A percentile compares a stretch with the other conserved stretches of the same genome.
Conservation (phyloP, 306 rosid genomes). For the Acacia crassicarpa region DNA sequence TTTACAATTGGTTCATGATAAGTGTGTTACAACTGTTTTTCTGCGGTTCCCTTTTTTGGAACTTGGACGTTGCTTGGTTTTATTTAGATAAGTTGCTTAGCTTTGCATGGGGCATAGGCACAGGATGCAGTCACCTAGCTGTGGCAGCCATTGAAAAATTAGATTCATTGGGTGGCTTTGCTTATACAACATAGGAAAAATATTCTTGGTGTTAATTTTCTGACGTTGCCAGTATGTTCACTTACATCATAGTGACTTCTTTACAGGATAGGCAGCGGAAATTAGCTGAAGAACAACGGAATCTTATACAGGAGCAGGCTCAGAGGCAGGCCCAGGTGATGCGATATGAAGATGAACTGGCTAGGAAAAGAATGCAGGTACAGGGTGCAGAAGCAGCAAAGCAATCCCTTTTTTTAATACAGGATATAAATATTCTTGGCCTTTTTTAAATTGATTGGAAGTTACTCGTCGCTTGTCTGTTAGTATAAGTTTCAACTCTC, state of each 20-base stretch:
- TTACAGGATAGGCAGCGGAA: conserved; percentile 79
- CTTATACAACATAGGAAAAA: background rate
- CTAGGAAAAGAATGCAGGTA: conserved; percentile 95
- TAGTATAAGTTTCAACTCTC: background rate
- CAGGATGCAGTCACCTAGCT: background rate
- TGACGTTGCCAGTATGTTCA: background rate
- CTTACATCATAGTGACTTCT: conserved; percentile 3
- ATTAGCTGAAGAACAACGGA: conserved; percentile 84
- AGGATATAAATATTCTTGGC: conserved; percentile 10
- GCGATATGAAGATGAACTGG: conserved; percentile 81
- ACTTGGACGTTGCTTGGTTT: background rate
- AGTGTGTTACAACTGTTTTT: background rate
- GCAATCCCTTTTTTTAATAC: background rate
- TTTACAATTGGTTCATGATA: background rate
- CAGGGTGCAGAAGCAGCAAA: conserved; percentile 25
- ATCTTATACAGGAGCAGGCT: conserved; percentile 80
- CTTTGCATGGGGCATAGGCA: background rate
- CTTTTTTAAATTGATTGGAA: conserved; percentile 10
- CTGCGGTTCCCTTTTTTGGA: background rate
- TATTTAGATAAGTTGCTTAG: background rate
- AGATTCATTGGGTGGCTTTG: background rate
- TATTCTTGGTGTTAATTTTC: conserved; percentile 1
- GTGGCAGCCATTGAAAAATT: background rate
- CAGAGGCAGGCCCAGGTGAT: conserved; percentile 82
- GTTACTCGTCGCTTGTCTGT: background rate